Evolutionary conservation across 2,329 filamentous ascomycete genomes (phyloP), one percentile per base, ranked within the genome.

Genomic region (Myriosclerotinia duriaeana): DNA sequence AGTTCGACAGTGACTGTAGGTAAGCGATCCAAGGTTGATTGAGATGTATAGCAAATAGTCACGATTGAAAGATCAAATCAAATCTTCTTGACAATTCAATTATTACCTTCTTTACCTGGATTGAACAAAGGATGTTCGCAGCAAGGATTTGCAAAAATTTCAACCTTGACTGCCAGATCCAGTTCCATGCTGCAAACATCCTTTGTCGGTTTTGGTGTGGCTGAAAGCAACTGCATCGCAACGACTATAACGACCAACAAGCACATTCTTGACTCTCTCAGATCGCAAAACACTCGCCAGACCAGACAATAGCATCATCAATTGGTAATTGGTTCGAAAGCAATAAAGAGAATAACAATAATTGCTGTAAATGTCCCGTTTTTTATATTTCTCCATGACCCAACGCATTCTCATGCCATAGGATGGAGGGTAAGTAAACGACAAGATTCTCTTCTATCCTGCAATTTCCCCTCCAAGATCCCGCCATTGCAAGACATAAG

Each of bases 381-480:
- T 62, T 70, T 69, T 66, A 67, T 70, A 71, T 74, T 75, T 75
- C 72, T 74, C 69, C 69, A 58, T 63, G 50, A 68, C 73, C 74
- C 74, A 71, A 76, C 69, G 74, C 75, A 76, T 74, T 76, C 72
- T 72, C 74, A 75, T 75, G 75, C 75, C 72, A 70, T 70, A 78
- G 81, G 81, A 79, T 80, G 78, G 80, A 85, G 83, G 83, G 83
- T 87, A 87, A 87, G 84, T 81, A 74, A 82, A 83, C 81, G 78
- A 71, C 72, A 66, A 71, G 71, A 71, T 78, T 76, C 82, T 80
- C 72, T 71, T 86, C 85, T 88, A 73, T 85, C 86, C 85, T 85
- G 82, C 85, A 84, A 77, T 88, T 88, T 88, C 86, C 86, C 86
- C 85, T 88, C 86, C 84, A 83, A 80, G 79, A 79, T 58, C 79